Conservation (phyloP, 176 grass and related monocot species). For the Saccharum spontaneum region DNA sequence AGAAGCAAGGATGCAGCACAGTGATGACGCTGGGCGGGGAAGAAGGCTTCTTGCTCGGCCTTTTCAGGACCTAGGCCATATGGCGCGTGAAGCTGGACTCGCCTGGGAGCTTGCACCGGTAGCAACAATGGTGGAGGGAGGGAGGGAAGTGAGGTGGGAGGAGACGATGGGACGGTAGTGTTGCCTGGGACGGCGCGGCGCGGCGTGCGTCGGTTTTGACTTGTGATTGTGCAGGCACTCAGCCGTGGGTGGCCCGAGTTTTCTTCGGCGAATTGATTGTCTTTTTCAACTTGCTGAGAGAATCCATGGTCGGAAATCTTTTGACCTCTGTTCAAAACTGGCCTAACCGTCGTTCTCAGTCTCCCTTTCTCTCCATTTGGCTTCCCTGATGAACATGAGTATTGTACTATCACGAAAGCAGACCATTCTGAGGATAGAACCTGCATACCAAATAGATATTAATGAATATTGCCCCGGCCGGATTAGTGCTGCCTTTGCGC, state of each 20-base stretch:
- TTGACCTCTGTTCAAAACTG: slow-evolving; percentile 53
- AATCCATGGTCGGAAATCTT: slow-evolving; percentile 45
- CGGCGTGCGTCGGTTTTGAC: slow-evolving; percentile 51
- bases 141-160: slow-evolving; percentile 27
- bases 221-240: slow-evolving; percentile 57
- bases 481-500: not conserved
- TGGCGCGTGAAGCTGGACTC: slow-evolving; percentile 28
- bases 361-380: slow-evolving; percentile 28
- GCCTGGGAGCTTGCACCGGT: slow-evolving; percentile 39
- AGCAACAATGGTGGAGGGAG: slow-evolving; percentile 46
- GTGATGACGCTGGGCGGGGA: not conserved
- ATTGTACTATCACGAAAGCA: slow-evolving; percentile 42
- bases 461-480: not conserved
- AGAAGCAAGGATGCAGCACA: not conserved
- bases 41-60: slow-evolving; percentile 22
- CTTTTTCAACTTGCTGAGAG: slow-evolving; percentile 46
- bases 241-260: slow-evolving; percentile 27
- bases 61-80: slow-evolving; percentile 42
- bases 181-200: not conserved
- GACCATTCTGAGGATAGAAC: slow-evolving; percentile 14
- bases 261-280: slow-evolving; percentile 50
- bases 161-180: slow-evolving; percentile 38
- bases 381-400: slow-evolving; percentile 18
- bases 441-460: slow-evolving; percentile 38
- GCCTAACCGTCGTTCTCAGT: slow-evolving; percentile 44